These are phyloP conservation scores for Alternaria conjuncta DNA, from an alignment of 2,329 filamentous ascomycete species.

Conservation along the genomic window DNA sequence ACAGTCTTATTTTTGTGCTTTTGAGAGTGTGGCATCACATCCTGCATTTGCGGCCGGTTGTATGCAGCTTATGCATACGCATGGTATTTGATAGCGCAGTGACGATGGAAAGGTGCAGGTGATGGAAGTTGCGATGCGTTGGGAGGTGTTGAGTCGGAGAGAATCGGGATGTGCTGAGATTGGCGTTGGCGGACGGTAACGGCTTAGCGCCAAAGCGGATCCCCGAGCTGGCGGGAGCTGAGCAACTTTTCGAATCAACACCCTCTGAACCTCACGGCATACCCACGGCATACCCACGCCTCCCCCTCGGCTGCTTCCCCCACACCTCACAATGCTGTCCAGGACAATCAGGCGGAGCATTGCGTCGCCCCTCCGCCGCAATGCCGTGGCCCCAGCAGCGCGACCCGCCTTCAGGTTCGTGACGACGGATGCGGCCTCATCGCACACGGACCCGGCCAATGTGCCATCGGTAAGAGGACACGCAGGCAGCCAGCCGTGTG, in stretches of 20 bases:
- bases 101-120: neutral
- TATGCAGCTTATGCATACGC: neutral
- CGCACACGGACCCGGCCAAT: constrained; percentile 81
- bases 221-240: constrained; percentile 27
- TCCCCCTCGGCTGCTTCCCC: constrained; percentile 23
- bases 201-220: constrained; percentile 22
- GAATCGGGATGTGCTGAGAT: constrained; percentile 13
- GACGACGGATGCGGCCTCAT: constrained; percentile 93
- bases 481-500: constrained; percentile 1
- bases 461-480: constrained; percentile 66
- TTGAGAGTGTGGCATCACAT: neutral
- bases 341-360: constrained; percentile 50
- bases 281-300: constrained; percentile 13
- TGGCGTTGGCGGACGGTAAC: constrained; percentile 15
- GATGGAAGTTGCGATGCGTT: neutral
- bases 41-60: neutral
- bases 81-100: neutral
- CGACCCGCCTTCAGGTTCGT: constrained; percentile 68
- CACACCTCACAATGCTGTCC: constrained; percentile 47
- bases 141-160: constrained; percentile 12
- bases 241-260: constrained; percentile 30
- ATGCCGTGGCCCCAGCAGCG: constrained; percentile 42
- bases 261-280: constrained; percentile 19
- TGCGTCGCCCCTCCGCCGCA: constrained; percentile 49
- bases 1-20: neutral